Percentiles rank a stretch among this genome's conserved stretches.
These are phyloP conservation scores for Malus hybrid DNA, from an alignment of 331 rosid genomes.

Conservation along the genomic window DNA sequence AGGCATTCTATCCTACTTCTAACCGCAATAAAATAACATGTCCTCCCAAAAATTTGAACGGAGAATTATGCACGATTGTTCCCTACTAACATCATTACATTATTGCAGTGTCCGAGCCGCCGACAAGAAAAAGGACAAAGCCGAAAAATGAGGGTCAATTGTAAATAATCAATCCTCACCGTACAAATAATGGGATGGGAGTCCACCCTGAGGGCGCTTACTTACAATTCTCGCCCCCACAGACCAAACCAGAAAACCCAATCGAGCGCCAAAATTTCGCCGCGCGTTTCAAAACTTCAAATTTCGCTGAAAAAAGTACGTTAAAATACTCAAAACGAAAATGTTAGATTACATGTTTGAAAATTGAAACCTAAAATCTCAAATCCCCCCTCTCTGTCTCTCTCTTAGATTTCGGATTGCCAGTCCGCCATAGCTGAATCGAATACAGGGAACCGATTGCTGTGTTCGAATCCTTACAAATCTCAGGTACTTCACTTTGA, in stretches of 20 bases:
- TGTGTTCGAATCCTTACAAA: neutral
- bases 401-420: neutral
- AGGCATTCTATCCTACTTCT: too few relatives aligned
- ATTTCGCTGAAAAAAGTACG: slow-evolving; percentile 3
- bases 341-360: neutral
- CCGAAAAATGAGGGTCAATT: neutral
- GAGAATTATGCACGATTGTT: too few relatives aligned
- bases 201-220: neutral
- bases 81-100: too few relatives aligned
- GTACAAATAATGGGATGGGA: neutral
- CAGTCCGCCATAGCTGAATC: neutral
- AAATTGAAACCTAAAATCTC: neutral
- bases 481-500: slow-evolving; percentile 1
- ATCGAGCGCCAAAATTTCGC: slow-evolving; percentile 35
- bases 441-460: neutral
- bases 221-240: neutral
- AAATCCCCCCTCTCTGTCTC: neutral
- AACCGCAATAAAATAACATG: too few relatives aligned
- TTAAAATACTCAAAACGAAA: slow-evolving; percentile 12
- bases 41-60: too few relatives aligned
- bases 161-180: neutral
- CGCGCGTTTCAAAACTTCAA: slow-evolving; percentile 14
- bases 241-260: neutral
- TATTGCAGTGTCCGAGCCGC: neutral
- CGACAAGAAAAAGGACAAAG: neutral